Evolutionary conservation across 768 basidiomycete species (phyloP), one percentile per base, ranked within the genome.

Genomic region (Chalciporus sphaerocephalus): DNA sequence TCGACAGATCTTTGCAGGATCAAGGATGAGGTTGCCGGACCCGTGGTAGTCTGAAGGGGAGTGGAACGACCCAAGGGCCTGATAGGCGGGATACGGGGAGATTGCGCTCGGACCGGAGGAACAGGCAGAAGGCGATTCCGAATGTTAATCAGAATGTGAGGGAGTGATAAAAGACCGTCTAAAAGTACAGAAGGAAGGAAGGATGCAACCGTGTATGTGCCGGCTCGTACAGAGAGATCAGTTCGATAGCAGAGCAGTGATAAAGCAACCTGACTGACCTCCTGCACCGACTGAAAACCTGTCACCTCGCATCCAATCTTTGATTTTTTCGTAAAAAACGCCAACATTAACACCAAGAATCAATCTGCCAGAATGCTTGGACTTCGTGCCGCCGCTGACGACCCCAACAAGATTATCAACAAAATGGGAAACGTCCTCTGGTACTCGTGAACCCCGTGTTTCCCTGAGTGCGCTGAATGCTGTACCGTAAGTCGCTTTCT

Each of bases 231-330:
- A 54, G 16, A 10, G 61, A 46, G 34, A 21, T 24, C 4, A 20
- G 53, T 48, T 33, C 40, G 38, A 7, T 37, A 33, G 40, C n/a
- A 10, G 18, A 50, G 38, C 38, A 25, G 36, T 23, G 32, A 15
- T 22, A 20, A 30, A 20, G 24, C 23, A 38, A 42, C 17, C 20
- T 0, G 16, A 66, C 78, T 56, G 57, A 91, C 88, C 87, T 64
- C 89, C 90, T 40, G 90, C 83, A 46, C 90, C 90, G 44, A 92
- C 68, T 16, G 80, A 76, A 56, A 87, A 78, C 28, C 86, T 66
- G 43, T 87, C 78, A 2, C 88, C 87, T 24, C 76, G 73, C 21
- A 84, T 55, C 74, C 80, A 80, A 51, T 80, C 75, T 45, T 70
- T 69, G 20, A 79, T 24, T 34, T 70, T 69, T 42, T 68, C 64